Conservation (phyloP, 371 early-diverging fungal species). For the Mortierella sp. region DNA sequence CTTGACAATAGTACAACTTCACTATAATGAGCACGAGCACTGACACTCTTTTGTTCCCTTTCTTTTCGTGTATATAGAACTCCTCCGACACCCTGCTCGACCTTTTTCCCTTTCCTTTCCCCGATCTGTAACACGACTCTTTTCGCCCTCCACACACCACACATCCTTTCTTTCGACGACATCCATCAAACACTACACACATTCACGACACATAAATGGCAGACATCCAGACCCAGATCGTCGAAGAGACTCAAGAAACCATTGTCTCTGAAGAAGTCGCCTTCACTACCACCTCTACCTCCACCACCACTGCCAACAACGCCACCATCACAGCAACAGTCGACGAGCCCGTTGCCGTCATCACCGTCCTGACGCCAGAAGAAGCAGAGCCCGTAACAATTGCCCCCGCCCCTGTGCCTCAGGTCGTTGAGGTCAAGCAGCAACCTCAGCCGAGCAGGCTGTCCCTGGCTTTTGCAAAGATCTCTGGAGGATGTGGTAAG, state of each 20-base stretch:
- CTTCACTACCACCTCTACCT: background rate
- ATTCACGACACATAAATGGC: background rate
- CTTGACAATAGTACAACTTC: background rate
- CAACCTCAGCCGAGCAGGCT: background rate
- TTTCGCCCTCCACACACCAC: background rate
- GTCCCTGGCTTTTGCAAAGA: background rate
- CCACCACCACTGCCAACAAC: background rate
- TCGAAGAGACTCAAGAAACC: conserved; percentile 4
- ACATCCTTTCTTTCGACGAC: background rate
- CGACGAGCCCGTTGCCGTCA: background rate
- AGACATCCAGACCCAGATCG: background rate
- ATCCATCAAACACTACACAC: background rate
- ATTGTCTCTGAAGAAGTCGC: background rate
- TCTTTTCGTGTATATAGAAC: background rate
- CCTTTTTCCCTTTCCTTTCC: too few species aligned
- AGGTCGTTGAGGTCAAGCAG: conserved; percentile 1
- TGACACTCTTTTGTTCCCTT: background rate
- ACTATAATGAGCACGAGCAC: background rate
- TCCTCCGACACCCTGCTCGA: background rate
- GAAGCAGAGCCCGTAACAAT: conserved; percentile 3
- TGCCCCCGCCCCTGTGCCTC: background rate
- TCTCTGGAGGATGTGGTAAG: conserved; percentile 14
- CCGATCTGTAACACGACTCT: background rate
- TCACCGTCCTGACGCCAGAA: background rate
- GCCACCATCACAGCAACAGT: background rate